These are phyloP conservation scores for Leccinellum luteum DNA, from an alignment of 768 basidiomycete species.

Conservation along the genomic window DNA sequence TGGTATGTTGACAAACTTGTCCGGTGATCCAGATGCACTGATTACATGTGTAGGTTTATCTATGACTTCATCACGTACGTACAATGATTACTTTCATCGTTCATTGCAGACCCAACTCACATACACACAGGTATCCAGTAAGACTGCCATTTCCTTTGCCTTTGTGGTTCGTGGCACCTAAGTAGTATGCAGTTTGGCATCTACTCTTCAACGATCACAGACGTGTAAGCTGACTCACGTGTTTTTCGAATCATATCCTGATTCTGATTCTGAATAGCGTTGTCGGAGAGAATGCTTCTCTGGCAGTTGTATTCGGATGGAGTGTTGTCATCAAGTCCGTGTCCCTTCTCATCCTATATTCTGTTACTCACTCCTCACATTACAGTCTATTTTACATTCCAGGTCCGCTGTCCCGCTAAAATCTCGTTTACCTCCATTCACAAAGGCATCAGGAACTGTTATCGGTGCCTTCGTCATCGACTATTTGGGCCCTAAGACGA, in stretches of 20 bases:
- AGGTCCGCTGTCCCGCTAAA: constrained; percentile 29
- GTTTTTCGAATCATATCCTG: not conserved
- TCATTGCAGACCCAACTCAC: not conserved
- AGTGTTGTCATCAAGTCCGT: constrained; percentile 77
- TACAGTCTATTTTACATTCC: constrained; percentile 64
- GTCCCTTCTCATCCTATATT: not conserved
- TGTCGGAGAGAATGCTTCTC: constrained; percentile 48
- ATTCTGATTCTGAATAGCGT: constrained; percentile 40
- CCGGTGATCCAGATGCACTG: not conserved
- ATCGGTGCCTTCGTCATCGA: constrained; percentile 76
- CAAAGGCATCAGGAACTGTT: constrained; percentile 46
- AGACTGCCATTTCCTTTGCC: constrained; percentile 23
- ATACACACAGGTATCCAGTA: constrained; percentile 55
- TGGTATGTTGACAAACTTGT: constrained; percentile 46
- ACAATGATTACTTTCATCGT: constrained; percentile 1
- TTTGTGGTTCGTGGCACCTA: not conserved
- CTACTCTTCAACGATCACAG: constrained; percentile 74
- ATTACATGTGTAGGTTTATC: constrained; percentile 49
- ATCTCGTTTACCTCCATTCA: constrained; percentile 9
- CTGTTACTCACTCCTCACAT: constrained; percentile 4
- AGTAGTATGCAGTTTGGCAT: constrained; percentile 59
- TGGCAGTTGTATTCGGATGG: constrained; percentile 78
- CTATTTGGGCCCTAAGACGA: constrained; percentile 69
- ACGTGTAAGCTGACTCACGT: constrained; percentile 43
- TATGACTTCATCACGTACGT: constrained; percentile 78